A percentile compares a stretch with the other conserved stretches of the same genome.
phyloP scores from a whole-genome alignment of 129 eudicot genomes.

The Rutidosis leptorrhynchoides region DNA sequence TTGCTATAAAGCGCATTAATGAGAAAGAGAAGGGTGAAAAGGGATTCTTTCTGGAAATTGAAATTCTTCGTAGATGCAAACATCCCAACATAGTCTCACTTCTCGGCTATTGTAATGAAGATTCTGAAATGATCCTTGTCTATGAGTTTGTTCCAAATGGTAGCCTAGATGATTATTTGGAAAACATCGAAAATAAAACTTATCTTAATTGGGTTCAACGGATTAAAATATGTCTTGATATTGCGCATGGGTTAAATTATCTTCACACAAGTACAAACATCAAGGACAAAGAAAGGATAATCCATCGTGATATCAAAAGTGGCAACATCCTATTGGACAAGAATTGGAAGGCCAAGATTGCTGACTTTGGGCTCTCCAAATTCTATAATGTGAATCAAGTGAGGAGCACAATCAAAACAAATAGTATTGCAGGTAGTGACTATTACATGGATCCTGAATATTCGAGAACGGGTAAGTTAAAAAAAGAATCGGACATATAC shows the following conservation, averaged over 20 bases:
- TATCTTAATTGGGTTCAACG: conserved; percentile 5
- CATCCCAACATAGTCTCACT: conserved; percentile 5
- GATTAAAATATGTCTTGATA: neutral
- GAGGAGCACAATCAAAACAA: neutral
- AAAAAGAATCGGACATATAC: conserved; percentile 5
- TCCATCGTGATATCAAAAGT: conserved; percentile 13
- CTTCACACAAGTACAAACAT: neutral
- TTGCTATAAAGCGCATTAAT: conserved; percentile 6
- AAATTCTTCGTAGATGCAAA: neutral
- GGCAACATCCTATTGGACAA: conserved; percentile 8
- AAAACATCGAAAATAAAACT: neutral
- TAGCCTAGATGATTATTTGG: conserved; percentile 1
- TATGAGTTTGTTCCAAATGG: neutral
- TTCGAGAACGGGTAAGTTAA: neutral
- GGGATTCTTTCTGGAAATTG: conserved; percentile 6
- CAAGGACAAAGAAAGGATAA: neutral
- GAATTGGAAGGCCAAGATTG: conserved; percentile 13
- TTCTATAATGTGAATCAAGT: neutral
- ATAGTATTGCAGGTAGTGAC: neutral
- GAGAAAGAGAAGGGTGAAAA: neutral
- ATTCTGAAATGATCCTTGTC: neutral
- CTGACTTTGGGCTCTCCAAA: conserved; percentile 21
- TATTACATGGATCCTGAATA: conserved; percentile 10
- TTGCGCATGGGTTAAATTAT: conserved; percentile 1
- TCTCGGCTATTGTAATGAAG: neutral